phyloP scores from a whole-genome alignment of 305 asterid genomes.

The Solanum aculeatissimum region DNA sequence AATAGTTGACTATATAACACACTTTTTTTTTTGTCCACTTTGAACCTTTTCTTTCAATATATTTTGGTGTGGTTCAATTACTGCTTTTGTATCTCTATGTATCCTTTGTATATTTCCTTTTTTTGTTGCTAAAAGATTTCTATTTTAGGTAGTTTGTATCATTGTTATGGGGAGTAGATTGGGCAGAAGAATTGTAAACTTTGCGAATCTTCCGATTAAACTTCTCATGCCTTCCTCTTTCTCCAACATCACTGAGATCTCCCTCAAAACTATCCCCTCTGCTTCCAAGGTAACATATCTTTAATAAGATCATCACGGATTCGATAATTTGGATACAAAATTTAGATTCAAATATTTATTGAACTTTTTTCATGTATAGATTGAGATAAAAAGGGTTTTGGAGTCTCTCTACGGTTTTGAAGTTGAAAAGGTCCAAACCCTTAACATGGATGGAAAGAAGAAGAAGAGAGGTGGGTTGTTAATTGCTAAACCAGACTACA shows the following conservation, averaged over 20 bases:
- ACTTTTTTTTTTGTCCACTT: background rate
- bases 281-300: slow-evolving; percentile 59
- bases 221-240: slow-evolving; percentile 76
- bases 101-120: background rate
- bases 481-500: slow-evolving; percentile 72
- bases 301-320: background rate
- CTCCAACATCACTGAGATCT: slow-evolving; percentile 70
- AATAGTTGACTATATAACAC: background rate
- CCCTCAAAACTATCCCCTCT: slow-evolving; percentile 90
- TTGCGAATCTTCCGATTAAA: slow-evolving; percentile 74
- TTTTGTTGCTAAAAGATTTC: background rate
- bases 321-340: background rate
- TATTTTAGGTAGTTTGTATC: background rate
- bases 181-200: slow-evolving; percentile 70
- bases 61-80: background rate
- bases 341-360: background rate
- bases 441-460: slow-evolving; percentile 89
- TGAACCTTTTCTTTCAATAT: background rate
- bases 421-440: slow-evolving; percentile 73
- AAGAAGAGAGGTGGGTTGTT: slow-evolving; percentile 68
- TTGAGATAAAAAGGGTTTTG: slow-evolving; percentile 84
- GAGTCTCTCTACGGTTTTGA: slow-evolving; percentile 87
- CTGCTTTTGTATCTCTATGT: background rate
- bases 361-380: slow-evolving; percentile 23
- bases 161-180: slow-evolving; percentile 51